Conservation (phyloP, 805 yeast genomes). For the Ogataea paradorogensis region DNA sequence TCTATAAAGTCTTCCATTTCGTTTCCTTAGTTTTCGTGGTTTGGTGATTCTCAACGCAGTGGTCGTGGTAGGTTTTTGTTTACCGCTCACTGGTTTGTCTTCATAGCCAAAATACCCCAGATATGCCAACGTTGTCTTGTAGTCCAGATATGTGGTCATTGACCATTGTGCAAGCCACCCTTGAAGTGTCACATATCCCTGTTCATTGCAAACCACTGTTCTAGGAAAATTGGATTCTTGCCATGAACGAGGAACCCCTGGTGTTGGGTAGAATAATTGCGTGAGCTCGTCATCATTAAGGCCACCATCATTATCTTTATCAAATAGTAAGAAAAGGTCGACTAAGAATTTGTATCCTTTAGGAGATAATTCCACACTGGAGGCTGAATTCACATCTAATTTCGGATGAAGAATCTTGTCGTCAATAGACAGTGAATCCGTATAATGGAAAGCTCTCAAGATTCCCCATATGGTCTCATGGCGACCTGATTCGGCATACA, state of each 20-base stretch:
- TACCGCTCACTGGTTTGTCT: conserved; percentile 26
- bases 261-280: conserved; percentile 79
- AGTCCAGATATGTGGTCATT: conserved; percentile 87
- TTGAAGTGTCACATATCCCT: conserved; percentile 86
- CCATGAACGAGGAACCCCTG: conserved; percentile 91
- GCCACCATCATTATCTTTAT: conserved; percentile 96
- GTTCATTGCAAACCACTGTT: conserved; percentile 85
- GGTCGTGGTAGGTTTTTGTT: conserved; percentile 20
- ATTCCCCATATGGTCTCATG: conserved; percentile 99
- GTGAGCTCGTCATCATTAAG: conserved; percentile 68
- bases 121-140: conserved; percentile 80
- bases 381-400: conserved; percentile 65
- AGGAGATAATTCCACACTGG: conserved; percentile 91
- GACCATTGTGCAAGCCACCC: conserved; percentile 99
- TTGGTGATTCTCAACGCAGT: conserved; percentile 75
- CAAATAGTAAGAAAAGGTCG: conserved; percentile 82
- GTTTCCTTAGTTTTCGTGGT: conserved; percentile 65
- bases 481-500: conserved; percentile 86
- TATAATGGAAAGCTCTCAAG: conserved; percentile 80
- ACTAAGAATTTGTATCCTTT: conserved; percentile 89
- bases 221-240: conserved; percentile 78
- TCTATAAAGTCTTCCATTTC: conserved; percentile 64
- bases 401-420: conserved; percentile 79
- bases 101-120: conserved; percentile 90
- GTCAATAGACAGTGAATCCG: conserved; percentile 83